Evolutionary conservation across 805 yeast genomes (phyloP).

Genomic region (Candida railenensis): DNA sequence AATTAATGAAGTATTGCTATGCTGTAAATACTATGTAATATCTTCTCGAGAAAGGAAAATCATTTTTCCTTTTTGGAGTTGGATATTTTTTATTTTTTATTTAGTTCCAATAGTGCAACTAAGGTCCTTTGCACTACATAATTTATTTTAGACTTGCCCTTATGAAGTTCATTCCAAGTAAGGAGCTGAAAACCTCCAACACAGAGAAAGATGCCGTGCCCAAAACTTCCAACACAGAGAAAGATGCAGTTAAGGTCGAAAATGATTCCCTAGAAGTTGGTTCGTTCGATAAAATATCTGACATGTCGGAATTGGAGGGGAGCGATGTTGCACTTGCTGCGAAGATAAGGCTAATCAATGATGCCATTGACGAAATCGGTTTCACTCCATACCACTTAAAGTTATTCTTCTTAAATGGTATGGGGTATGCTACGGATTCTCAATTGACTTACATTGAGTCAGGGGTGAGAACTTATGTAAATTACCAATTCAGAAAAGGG

Average conservation of each 20-base stretch:
- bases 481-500: constrained; percentile 24
- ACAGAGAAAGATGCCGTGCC: too few species aligned
- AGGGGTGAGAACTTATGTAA: constrained; percentile 22
- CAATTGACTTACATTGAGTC: constrained; percentile 24
- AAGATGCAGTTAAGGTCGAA: not conserved
- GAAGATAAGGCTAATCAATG: constrained; percentile 47
- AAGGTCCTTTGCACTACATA: too few species aligned
- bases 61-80: too few species aligned
- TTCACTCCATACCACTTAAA: constrained; percentile 33
- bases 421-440: constrained; percentile 38
- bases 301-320: constrained; percentile 19
- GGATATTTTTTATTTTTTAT: too few species aligned
- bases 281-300: constrained; percentile 7
- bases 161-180: too few species aligned
- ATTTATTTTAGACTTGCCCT: too few species aligned
- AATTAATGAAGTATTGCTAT: too few species aligned
- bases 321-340: constrained; percentile 34
- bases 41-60: too few species aligned
- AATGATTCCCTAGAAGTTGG: not conserved
- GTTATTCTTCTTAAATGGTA: constrained; percentile 32
- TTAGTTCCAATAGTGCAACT: too few species aligned
- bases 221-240: too few species aligned
- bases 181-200: too few species aligned
- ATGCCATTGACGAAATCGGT: constrained; percentile 61
- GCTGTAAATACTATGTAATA: too few species aligned